Base-by-base conservation (phyloP, 768 basidiomycete genomes). In the Termitomyces sp. region DNA sequence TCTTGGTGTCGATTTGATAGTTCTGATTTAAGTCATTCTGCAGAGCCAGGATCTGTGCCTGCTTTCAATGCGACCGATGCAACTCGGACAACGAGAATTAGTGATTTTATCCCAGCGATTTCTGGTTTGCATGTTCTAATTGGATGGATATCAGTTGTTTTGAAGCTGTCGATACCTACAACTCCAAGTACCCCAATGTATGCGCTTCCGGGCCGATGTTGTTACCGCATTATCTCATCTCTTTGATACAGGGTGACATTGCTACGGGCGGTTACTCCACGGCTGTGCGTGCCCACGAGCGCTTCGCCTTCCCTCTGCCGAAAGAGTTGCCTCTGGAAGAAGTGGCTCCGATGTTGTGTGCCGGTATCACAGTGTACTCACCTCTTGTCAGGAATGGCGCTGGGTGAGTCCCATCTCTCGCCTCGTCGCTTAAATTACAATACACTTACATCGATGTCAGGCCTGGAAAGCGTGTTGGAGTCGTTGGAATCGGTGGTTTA, bases 271-370 rank as follows among this genome's bases (percentile, higher is more conserved):
- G 83, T 5, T 85, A 85, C 66, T 65, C 76, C 1, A 73, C 73
- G 20, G 76, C 70, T 2, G 69, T 80, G 41, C 73, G 74, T 31
- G 75, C 70, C 0, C 71, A 77, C 25, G 78, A 83, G 47, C 76
- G 74, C 50, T 88, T 82, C 60, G 81, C 82, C 32, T 78, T 85
- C 63, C 74, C 74, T 10, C 79, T 89, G 38, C 86, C 86, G 1
- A 73, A 82, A 9, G 69, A 63, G 12, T 65, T 88, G 23, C 68
- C 76, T 29, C 73, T 80, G 7, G 76, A 77, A 50, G 57, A 81
- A 43, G 83, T 82, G 4, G 84, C 84, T 2, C 83, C 84, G 7
- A 78, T 88, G 78, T 66, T 86, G 43, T 88, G 84, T 62, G 86
- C 74, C 6, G 85, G 85, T 27, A 64, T 85, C n/a, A 86, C 85